A percentile compares a stretch with the other conserved stretches of the same genome.
Evolutionary conservation across 2,329 filamentous ascomycete species (phyloP).

Genomic region (Mollisiaceae sp.): DNA sequence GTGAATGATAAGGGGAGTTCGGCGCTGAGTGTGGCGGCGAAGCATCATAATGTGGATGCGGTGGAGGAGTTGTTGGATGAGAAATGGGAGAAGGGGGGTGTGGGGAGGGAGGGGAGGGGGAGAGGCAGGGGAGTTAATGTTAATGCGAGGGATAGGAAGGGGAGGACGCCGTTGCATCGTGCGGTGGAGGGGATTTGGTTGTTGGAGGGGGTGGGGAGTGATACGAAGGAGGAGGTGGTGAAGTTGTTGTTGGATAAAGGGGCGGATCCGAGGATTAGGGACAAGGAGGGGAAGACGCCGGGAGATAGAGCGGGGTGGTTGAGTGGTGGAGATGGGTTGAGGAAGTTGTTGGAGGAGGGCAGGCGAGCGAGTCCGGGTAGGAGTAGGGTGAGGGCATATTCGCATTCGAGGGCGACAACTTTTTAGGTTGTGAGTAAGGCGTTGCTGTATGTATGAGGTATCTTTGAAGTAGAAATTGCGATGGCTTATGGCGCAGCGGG

Average conservation of each 20-base stretch:
- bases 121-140: conserved; percentile 24
- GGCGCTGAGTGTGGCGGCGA: conserved; percentile 26
- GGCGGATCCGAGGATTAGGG: conserved; percentile 25
- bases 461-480: no score
- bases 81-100: background rate
- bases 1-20: conserved; percentile 29
- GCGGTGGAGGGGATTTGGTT: conserved; percentile 29
- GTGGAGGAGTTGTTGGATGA: conserved; percentile 21
- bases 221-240: conserved; percentile 27
- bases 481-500: no score
- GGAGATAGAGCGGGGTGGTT: conserved; percentile 21
- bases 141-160: conserved; percentile 24
- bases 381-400: background rate
- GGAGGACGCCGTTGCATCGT: conserved; percentile 29
- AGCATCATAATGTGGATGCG: conserved; percentile 27
- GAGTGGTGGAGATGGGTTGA: conserved; percentile 28
- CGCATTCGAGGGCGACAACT: background rate
- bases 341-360: conserved; percentile 20
- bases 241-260: conserved; percentile 29
- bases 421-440: background rate
- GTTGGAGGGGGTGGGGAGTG: conserved; percentile 17
- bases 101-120: background rate
- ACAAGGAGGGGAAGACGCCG: conserved; percentile 27
- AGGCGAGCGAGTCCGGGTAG: background rate
- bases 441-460: background rate